A percentile compares a stretch with the other conserved stretches of the same genome.
Evolutionary conservation across 768 basidiomycete species (phyloP).

Genomic region (Chalciporus pseudorubinellus): DNA sequence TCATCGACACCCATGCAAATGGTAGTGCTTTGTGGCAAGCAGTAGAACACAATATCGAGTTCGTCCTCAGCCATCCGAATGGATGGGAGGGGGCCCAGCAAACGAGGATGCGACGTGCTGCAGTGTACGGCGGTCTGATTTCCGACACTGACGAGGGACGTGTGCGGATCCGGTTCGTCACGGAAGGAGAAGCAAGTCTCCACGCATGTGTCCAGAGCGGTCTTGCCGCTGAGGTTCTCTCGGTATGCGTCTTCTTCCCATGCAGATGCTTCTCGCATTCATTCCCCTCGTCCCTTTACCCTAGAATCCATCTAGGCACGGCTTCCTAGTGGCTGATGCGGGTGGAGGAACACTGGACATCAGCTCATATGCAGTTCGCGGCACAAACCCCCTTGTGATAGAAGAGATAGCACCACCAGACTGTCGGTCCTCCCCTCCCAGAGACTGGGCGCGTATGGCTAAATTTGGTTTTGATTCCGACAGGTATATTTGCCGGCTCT

Average conservation of each 20-base stretch:
- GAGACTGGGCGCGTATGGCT: neutral
- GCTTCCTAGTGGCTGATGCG: conserved; percentile 78
- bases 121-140: conserved; percentile 68
- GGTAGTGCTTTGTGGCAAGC: conserved; percentile 67
- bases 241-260: conserved; percentile 40
- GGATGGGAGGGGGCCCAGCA: conserved; percentile 80
- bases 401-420: conserved; percentile 84
- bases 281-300: conserved; percentile 7
- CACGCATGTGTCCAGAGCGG: conserved; percentile 79
- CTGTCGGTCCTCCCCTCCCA: conserved; percentile 43
- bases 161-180: conserved; percentile 74
- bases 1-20: conserved; percentile 81
- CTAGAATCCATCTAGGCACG: conserved; percentile 71
- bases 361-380: conserved; percentile 74
- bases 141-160: conserved; percentile 73
- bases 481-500: conserved; percentile 78
- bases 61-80: conserved; percentile 78
- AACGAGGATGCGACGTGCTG: conserved; percentile 73
- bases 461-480: conserved; percentile 3
- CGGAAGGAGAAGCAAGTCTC: conserved; percentile 81
- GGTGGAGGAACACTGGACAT: conserved; percentile 82
- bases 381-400: conserved; percentile 66
- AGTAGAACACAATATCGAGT: conserved; percentile 66
- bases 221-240: conserved; percentile 73
- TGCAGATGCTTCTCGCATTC: neutral